Conservation (phyloP, 805 yeast genomes). For the Wickerhamiella brachini region DNA sequence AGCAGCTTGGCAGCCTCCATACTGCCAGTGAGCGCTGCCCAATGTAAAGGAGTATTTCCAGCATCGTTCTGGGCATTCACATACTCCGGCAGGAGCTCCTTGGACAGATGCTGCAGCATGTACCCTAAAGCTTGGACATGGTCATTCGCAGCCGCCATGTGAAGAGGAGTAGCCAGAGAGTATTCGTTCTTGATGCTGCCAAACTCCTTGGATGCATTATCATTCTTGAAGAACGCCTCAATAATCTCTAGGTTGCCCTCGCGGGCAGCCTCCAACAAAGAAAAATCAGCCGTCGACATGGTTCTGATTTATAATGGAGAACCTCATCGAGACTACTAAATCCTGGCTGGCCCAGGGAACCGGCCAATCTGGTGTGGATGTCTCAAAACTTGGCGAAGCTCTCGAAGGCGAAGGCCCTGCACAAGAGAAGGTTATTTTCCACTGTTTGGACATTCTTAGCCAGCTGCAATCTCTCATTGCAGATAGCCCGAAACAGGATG, state of each 20-base stretch:
- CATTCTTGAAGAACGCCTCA: constrained; percentile 47
- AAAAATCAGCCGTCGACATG: constrained; percentile 8
- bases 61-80: constrained; percentile 50
- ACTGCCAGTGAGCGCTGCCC: constrained; percentile 91
- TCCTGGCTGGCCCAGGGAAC: constrained; percentile 8
- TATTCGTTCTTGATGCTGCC: constrained; percentile 50
- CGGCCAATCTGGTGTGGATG: not conserved
- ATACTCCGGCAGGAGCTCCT: constrained; percentile 25
- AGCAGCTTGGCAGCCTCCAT: constrained; percentile 52
- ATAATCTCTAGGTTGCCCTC: constrained; percentile 74
- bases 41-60: constrained; percentile 90
- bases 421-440: not conserved
- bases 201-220: constrained; percentile 19
- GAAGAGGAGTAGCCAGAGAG: constrained; percentile 64
- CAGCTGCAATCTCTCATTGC: not conserved
- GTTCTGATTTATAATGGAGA: constrained; percentile 4
- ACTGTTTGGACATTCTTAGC: not conserved
- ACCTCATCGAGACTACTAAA: constrained; percentile 7
- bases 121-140: constrained; percentile 55
- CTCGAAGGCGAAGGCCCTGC: not conserved
- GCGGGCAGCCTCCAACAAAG: constrained; percentile 46
- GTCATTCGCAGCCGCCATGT: constrained; percentile 95
- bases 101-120: constrained; percentile 36
- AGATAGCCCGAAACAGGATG: constrained; percentile 5
- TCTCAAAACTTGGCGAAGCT: not conserved